Base-by-base conservation (phyloP, 192 early-diverging fungal species). In the Podila verticillata region DNA sequence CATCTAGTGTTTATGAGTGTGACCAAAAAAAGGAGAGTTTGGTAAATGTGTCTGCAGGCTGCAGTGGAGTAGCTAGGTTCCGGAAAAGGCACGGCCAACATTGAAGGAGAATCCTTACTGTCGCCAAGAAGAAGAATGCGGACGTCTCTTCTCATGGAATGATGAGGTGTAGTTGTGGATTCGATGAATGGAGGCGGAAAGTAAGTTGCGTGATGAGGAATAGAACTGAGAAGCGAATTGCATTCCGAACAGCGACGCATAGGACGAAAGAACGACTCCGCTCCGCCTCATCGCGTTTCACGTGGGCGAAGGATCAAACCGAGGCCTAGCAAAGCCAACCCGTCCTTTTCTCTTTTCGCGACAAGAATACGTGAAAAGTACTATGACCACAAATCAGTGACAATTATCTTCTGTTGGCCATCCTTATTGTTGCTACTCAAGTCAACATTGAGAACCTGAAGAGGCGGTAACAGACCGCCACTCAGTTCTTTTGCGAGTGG, bases 41-140 rank as follows among this genome's bases (percentile, higher is more conserved):
- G 51, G 51, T 54, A n/a, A 54, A 54, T n/a, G 22, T 54, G 51
- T 24, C 9, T 26, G n/a, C 51, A 24, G 24, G 19, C 6, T 9
- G 51, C 24, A 10, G 20, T 19, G 20, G 22, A 17, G 51, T 54
- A 26, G 51, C 20, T 54, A 9, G 39, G 49, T 28, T 32, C 17
- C 19, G 30, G 48, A 57, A n/a, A n/a, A 17, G 49, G 9, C 26
- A 1, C 22, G 51, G 5, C 22, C 48, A 31, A 54, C 4, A 48
- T 48, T 63, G 28, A 54, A 20, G 19, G 28, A 48, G 49, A 29
- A n/a, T 17, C 51, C 49, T 70, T 92, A 95, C 94, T 89, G 74
- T 98, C 97, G 48, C 97, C 97, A 28, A 97, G 90, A 29, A 98
- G 91, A 60, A 98, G 89, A 57, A 98, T 95, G 61, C 97, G 93